Conservation (phyloP, 2,329 filamentous ascomycete species). For the Talaromyces verruculosus region DNA sequence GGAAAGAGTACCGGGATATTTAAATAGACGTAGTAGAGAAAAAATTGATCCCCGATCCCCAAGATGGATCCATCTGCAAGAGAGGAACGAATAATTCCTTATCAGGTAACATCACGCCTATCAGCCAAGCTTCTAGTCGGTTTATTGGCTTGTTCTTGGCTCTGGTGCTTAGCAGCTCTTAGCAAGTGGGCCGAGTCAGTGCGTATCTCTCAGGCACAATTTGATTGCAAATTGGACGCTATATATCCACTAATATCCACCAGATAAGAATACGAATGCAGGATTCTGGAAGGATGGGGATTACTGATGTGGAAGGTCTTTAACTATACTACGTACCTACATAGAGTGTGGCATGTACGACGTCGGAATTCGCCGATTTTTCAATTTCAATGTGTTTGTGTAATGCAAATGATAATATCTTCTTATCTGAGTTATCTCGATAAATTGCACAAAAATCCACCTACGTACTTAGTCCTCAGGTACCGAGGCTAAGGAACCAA, state of each 20-base stretch:
- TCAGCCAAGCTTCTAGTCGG: not conserved
- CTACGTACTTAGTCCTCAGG: not conserved
- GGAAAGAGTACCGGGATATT: not conserved
- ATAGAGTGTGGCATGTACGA: not conserved
- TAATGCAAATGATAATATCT: not conserved
- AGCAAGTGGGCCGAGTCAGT: not conserved
- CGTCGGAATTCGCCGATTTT: conserved; percentile 2
- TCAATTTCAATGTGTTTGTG: not conserved
- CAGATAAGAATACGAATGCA: conserved; percentile 2
- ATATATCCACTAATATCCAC: not conserved
- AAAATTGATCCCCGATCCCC: not conserved
- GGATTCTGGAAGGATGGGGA: conserved; percentile 6
- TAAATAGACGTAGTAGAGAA: not conserved
- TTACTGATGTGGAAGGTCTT: conserved; percentile 3
- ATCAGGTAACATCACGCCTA: conserved; percentile 6
- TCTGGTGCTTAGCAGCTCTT: not conserved
- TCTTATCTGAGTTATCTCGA: conserved; percentile 5
- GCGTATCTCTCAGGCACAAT: conserved; percentile 5
- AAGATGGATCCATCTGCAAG: not conserved
- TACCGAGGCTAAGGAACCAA: not conserved
- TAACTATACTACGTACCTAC: not conserved
- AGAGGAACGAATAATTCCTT: not conserved
- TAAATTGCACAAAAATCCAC: not conserved
- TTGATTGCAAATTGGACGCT: not conserved
- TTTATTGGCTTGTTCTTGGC: not conserved